Base-by-base conservation (phyloP, 805 yeast species). In the Wickerhamiella occidentalis region DNA sequence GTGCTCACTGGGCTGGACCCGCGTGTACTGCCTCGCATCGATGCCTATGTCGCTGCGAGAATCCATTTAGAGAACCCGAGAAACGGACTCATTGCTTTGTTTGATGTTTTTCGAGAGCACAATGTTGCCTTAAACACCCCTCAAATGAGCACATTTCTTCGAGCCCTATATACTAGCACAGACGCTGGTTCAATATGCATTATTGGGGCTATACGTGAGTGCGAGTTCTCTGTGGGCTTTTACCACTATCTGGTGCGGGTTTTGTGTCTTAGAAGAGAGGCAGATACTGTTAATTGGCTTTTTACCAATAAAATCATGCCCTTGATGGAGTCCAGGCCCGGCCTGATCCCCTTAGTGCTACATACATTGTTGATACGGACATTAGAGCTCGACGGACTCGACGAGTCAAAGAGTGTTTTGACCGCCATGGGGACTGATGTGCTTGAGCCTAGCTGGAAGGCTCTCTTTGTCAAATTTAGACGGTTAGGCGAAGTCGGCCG, bases 381-480 rank as follows among this genome's bases (percentile, higher is more conserved):
- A 1, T 48, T 60, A 7, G 58, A 56, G 6, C 45, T 56, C 6
- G 62, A 57, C 11, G 62, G 61, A 9, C 51, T 62, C 13, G 56
- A 49, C 13, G 54, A 58, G 2, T 56, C 61, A 0, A 53, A 56
- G 4, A 47, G 51, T 2, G 52, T 61, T 8, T 56, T 57, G 15
- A 56, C 55, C 5, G 42, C 54, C 6, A 53, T 55, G 54, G 37
- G 53, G 3, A 49, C 57, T 3, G 46, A 49, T 9, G 60, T 60
- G 2, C 36, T 57, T 12, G 55, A 54, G 30, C 55, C 55, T 1
- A 53, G 53, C 6, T 58, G 56, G 61, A 41, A 48, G 49, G 45
- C 47, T 11, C 40, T 63, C 2, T 56, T 62, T 47, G 56, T 57
- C 28, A 56, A 58, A 22, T 63, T 63, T 36, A 50, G 65, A 3